Evolutionary conservation across 1,139 yeast genomes (phyloP).

Genomic region (Arxiozyma telluris): DNA sequence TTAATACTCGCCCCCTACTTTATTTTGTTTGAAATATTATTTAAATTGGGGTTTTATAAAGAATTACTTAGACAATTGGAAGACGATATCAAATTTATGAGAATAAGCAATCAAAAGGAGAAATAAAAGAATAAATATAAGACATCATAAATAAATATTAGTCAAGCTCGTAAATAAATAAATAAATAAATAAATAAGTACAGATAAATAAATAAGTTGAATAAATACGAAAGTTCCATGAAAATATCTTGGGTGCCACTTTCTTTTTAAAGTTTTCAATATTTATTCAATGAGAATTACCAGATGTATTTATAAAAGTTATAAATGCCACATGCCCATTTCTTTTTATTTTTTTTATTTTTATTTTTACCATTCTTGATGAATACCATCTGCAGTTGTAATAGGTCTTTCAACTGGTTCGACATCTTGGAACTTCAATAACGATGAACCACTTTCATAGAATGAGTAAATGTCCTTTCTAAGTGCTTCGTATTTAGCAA

Average conservation of each 20-base stretch:
- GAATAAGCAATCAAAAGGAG: not conserved
- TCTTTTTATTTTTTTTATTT: constrained; percentile 9
- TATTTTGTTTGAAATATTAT: constrained; percentile 69
- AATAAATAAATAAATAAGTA: not conserved
- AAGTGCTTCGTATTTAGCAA: constrained; percentile 58
- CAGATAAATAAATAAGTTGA: not conserved
- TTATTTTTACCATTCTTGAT: constrained; percentile 64
- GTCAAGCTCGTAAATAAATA: constrained; percentile 1
- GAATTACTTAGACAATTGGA: constrained; percentile 51
- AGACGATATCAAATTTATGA: constrained; percentile 32
- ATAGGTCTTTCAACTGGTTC: constrained; percentile 58
- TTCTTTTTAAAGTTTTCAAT: too few species aligned
- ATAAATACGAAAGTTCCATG: not conserved
- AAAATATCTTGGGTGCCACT: not conserved
- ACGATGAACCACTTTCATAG: constrained; percentile 75
- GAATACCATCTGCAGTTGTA: constrained; percentile 46
- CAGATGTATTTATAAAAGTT: not conserved
- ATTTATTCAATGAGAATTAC: not conserved
- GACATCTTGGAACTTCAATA: constrained; percentile 35
- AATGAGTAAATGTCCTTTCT: constrained; percentile 80
- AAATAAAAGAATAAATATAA: not conserved
- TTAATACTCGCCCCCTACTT: constrained; percentile 86
- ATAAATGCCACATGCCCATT: not conserved
- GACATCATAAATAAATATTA: not conserved
- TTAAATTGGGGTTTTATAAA: constrained; percentile 51